Evolutionary conservation across 169 alveolate species (phyloP).

Genomic region (Plasmodium vinckei): DNA sequence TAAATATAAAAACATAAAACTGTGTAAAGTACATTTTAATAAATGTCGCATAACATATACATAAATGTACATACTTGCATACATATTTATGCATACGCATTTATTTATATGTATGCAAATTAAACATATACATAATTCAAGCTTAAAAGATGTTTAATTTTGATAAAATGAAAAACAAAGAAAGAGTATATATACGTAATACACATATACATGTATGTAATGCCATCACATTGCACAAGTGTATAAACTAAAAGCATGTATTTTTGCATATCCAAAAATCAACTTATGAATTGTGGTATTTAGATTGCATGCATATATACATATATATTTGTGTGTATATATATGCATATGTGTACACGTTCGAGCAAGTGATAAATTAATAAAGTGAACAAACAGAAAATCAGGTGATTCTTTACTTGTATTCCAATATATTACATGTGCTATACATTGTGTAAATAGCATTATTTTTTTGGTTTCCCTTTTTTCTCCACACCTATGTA

Average conservation of each 20-base stretch:
- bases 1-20: background rate
- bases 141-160: too few relatives aligned
- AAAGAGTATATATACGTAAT: background rate
- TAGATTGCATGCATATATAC: background rate
- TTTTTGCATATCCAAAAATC: too few relatives aligned
- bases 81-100: background rate
- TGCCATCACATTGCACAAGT: too few relatives aligned
- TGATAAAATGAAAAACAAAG: background rate
- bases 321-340: conserved; percentile 1
- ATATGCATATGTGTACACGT: conserved; percentile 1
- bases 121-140: background rate
- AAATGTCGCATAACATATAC: background rate
- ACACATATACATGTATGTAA: background rate
- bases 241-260: too few relatives aligned
- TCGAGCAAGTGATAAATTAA: background rate
- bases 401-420: background rate
- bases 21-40: background rate
- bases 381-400: conserved; percentile 7
- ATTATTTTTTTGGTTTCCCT: conserved; percentile 18
- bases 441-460: background rate
- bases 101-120: background rate
- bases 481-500: conserved; percentile 10
- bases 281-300: too few relatives aligned
- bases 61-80: background rate
- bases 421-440: background rate